Evolutionary conservation across 1,284 basidiomycete species (phyloP).

Genomic region (Porogramme epimiltina): DNA sequence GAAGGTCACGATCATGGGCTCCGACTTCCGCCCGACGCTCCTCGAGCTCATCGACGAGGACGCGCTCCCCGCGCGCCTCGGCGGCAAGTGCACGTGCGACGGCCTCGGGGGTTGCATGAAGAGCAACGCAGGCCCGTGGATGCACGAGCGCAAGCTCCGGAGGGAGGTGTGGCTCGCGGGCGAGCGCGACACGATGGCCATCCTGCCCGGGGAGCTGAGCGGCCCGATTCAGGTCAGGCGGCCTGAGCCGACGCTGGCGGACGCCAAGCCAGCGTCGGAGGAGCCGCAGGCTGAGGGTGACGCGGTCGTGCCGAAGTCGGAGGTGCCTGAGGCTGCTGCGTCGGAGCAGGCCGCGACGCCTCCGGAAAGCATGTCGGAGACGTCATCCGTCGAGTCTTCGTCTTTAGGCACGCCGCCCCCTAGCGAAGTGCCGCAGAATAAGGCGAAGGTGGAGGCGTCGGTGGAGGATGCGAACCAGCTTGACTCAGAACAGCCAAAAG

Average conservation of each 20-base stretch:
- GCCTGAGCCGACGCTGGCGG: background rate
- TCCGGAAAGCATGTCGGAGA: slow-evolving; percentile 7
- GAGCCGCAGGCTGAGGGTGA: background rate
- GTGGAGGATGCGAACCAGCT: slow-evolving; percentile 17
- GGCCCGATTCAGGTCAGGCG: background rate
- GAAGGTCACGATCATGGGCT: slow-evolving; percentile 65
- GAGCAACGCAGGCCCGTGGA: slow-evolving; percentile 70
- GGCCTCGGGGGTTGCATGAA: slow-evolving; percentile 57
- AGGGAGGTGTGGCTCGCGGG: slow-evolving; percentile 42
- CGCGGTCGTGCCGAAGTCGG: background rate
- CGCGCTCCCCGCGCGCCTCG: slow-evolving; percentile 43
- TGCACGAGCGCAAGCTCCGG: slow-evolving; percentile 57
- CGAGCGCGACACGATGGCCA: slow-evolving; percentile 23
- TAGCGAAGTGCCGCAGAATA: background rate
- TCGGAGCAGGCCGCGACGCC: background rate
- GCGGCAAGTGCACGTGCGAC: slow-evolving; percentile 57
- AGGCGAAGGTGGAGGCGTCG: no score
- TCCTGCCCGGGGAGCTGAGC: slow-evolving; percentile 19
- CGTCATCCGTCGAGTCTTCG: slow-evolving; percentile 14
- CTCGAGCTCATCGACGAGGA: slow-evolving; percentile 59
- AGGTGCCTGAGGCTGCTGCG: background rate
- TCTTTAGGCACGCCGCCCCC: slow-evolving; percentile 6
- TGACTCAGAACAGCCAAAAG: slow-evolving; percentile 14
- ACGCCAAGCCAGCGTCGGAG: background rate
- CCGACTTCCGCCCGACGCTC: slow-evolving; percentile 55